A percentile compares a stretch with the other conserved stretches of the same genome.
Conservation (phyloP, 495 filamentous ascomycete genomes). For the Aspergillus taichungensis region DNA sequence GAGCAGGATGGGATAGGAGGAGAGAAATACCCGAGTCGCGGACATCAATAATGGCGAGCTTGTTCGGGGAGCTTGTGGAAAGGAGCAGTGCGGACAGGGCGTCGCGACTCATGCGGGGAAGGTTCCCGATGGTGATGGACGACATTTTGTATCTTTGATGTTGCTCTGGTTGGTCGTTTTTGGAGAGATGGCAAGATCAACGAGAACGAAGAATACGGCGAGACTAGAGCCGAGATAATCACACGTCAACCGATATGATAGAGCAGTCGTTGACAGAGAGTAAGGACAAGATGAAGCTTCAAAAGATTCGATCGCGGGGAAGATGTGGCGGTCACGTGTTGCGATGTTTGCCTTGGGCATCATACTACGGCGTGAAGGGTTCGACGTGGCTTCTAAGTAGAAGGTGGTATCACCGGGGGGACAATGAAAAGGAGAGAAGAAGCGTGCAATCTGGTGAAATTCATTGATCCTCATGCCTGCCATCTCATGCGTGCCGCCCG, state of each 20-base stretch:
- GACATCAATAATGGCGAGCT: slow-evolving; percentile 77
- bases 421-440: no score
- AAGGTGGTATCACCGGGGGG: no score
- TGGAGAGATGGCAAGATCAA: neutral
- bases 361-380: no score
- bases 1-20: neutral
- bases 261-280: neutral
- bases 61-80: slow-evolving; percentile 22
- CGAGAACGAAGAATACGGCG: neutral
- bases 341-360: no score
- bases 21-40: slow-evolving; percentile 59
- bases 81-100: slow-evolving; percentile 47
- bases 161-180: no score
- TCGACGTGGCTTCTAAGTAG: no score
- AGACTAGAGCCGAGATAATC: neutral
- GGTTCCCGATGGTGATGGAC: slow-evolving; percentile 45
- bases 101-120: slow-evolving; percentile 56
- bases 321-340: no score
- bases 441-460: no score
- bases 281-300: neutral
- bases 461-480: no score
- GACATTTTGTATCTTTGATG: slow-evolving; percentile 36
- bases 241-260: neutral
- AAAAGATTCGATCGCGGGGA: neutral
- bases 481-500: no score